Percentiles rank a stretch among this genome's conserved stretches.
Evolutionary conservation across 2,329 filamentous ascomycete species (phyloP).

Genomic region (Epichloe sp.): DNA sequence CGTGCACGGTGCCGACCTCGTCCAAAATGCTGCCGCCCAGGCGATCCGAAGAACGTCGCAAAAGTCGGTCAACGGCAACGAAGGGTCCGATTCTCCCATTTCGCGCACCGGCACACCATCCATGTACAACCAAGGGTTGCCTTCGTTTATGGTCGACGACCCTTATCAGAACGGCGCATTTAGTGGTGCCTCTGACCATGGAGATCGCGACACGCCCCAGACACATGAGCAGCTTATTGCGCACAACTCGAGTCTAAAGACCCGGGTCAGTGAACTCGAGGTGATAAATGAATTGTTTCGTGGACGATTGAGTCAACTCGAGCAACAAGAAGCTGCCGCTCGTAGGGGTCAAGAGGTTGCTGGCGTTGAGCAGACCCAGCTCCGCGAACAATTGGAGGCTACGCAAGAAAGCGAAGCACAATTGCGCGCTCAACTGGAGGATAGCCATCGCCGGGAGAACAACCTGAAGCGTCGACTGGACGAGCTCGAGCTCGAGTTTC

Average conservation of each 20-base stretch:
- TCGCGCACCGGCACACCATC: slow-evolving; percentile 69
- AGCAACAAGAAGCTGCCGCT: slow-evolving; percentile 60
- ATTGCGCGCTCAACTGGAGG: slow-evolving; percentile 54
- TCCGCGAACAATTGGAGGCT: slow-evolving; percentile 42
- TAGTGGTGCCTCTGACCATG: slow-evolving; percentile 28
- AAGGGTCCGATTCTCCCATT: slow-evolving; percentile 65
- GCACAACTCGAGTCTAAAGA: slow-evolving; percentile 80
- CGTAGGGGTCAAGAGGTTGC: slow-evolving; percentile 46
- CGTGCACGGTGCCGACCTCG: slow-evolving; percentile 43
- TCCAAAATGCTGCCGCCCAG: slow-evolving; percentile 38
- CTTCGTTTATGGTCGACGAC: slow-evolving; percentile 67
- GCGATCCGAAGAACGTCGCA: slow-evolving; percentile 49
- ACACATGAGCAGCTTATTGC: slow-evolving; percentile 70
- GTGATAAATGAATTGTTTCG: slow-evolving; percentile 81
- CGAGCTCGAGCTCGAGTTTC: slow-evolving; percentile 54
- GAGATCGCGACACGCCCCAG: slow-evolving; percentile 57
- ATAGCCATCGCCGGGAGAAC: slow-evolving; percentile 65
- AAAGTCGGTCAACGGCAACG: slow-evolving; percentile 59
- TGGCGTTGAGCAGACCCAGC: slow-evolving; percentile 39
- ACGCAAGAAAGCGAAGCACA: slow-evolving; percentile 27
- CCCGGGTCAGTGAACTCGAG: slow-evolving; percentile 86
- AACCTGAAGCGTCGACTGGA: slow-evolving; percentile 72
- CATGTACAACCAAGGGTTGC: slow-evolving; percentile 60
- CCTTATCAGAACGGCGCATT: slow-evolving; percentile 41
- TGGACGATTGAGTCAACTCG: slow-evolving; percentile 64